Conservation (phyloP, 352 stramenopile species). For the Phytophthora lateralis region DNA sequence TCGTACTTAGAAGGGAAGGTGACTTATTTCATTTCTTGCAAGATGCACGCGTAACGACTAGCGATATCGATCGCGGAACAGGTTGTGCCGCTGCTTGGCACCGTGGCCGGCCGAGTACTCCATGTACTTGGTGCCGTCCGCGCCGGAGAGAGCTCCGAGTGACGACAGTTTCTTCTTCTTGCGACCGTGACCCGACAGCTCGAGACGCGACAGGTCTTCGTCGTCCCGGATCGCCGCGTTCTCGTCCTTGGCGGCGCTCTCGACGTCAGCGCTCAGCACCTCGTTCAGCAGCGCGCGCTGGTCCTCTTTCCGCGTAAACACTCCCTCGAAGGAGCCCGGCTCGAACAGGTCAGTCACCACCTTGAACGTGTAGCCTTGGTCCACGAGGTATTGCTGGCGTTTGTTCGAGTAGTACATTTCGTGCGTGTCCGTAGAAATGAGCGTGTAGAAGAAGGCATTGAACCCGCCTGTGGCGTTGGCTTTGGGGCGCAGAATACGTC, state of each 20-base stretch:
- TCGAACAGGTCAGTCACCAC: constrained; percentile 96
- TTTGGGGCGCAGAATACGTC: constrained; percentile 99
- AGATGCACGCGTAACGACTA: constrained; percentile 23
- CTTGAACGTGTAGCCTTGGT: constrained; percentile 99
- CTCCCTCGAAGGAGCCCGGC: constrained; percentile 73
- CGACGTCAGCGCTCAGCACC: constrained; percentile 80
- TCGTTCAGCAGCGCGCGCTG: constrained; percentile 80
- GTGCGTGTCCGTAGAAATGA: constrained; percentile 98
- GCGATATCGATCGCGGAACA: constrained; percentile 86
- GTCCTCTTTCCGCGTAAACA: constrained; percentile 83
- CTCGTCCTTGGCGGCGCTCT: constrained; percentile 82
- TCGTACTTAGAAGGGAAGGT: neutral
- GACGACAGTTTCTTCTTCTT: constrained; percentile 85
- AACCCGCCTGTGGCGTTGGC: constrained; percentile 95
- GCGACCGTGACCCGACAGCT: constrained; percentile 53
- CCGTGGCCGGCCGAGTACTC: constrained; percentile 85
- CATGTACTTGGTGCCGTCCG: constrained; percentile 86
- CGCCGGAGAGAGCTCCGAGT: constrained; percentile 77
- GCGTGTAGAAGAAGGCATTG: constrained; percentile 99
- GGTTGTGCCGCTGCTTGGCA: constrained; percentile 86
- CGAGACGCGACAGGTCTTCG: constrained; percentile 79
- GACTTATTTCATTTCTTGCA: constrained; percentile 1
- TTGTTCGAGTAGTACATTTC: constrained; percentile 99
- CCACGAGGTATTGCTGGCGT: constrained; percentile 99
- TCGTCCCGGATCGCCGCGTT: constrained; percentile 85